Percentiles rank a stretch among this genome's conserved stretches.
phyloP scores from a whole-genome alignment of 192 early-diverging fungal species.

The Gonapodya sp. region DNA sequence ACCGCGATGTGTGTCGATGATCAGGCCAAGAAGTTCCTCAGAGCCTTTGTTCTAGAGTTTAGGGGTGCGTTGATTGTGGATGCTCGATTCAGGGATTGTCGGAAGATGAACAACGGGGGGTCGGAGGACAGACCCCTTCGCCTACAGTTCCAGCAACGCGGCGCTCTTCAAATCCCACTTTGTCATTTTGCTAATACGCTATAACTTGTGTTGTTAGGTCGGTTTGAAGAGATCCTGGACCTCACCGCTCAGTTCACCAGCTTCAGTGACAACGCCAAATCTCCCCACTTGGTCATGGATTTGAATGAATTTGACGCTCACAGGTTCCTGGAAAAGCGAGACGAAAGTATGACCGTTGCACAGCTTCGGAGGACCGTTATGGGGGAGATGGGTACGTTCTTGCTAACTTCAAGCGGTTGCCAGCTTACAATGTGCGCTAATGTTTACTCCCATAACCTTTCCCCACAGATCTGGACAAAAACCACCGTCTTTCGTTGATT shows the following conservation, averaged over 20 bases:
- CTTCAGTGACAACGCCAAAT: not conserved
- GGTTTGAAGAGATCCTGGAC: not conserved
- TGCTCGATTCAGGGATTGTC: no score
- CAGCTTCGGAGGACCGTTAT: not conserved
- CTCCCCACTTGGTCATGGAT: not conserved
- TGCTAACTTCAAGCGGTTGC: no score
- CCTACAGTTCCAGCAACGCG: no score
- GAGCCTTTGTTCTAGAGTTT: not conserved
- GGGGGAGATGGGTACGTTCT: not conserved
- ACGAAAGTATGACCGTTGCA: not conserved
- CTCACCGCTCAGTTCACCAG: not conserved
- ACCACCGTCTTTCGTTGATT: not conserved
- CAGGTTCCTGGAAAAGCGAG: not conserved
- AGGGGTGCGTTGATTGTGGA: not conserved
- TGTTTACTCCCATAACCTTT: no score
- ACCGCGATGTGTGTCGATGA: not conserved
- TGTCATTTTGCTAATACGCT: no score
- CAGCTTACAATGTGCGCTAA: no score
- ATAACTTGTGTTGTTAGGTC: not conserved
- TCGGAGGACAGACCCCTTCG: no score
- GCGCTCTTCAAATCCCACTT: no score
- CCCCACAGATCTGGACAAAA: not conserved
- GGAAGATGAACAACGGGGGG: no score
- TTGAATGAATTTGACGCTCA: not conserved
- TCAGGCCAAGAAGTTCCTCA: not conserved